A percentile compares a stretch with the other conserved stretches of the same genome.
Evolutionary conservation across 805 yeast species (phyloP).

Genomic region (Cyberlindnera nakhonratchasimensis): DNA sequence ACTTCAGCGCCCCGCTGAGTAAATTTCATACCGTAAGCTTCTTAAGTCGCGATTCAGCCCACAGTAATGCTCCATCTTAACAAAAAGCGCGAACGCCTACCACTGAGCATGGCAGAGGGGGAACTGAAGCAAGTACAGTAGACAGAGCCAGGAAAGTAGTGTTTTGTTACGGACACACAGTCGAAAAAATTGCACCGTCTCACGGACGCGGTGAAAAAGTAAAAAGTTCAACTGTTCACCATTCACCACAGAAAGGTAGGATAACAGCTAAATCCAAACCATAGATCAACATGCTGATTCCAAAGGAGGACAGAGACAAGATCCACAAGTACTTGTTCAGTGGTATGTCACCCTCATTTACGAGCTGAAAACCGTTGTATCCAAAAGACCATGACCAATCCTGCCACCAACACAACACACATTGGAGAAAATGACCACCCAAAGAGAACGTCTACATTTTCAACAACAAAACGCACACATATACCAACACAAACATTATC

Average conservation of each 20-base stretch:
- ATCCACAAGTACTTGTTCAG: conserved; percentile 99
- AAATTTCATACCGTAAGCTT: no score
- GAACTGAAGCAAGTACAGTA: background rate
- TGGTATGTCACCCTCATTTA: conserved; percentile 59
- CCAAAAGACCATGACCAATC: background rate
- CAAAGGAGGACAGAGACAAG: conserved; percentile 99
- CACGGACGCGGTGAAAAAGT: conserved; percentile 24
- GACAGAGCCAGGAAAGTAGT: background rate
- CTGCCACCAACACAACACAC: background rate
- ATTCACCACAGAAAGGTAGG: conserved; percentile 1
- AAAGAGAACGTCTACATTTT: background rate
- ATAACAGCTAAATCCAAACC: conserved; percentile 14
- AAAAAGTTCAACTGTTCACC: conserved; percentile 20
- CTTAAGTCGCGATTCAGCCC: no score
- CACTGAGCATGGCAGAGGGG: background rate
- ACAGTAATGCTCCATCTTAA: no score
- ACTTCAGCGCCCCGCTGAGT: no score
- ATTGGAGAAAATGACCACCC: background rate
- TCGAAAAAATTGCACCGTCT: conserved; percentile 13
- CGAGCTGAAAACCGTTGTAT: background rate
- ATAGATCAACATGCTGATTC: conserved; percentile 79
- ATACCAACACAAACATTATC: no score
- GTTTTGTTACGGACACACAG: conserved; percentile 20
- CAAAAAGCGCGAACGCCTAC: background rate
- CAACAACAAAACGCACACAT: no score